Conservation (phyloP, 225 moss, liverwort and hornwort genomes). For the Pleurozium schreberi region DNA sequence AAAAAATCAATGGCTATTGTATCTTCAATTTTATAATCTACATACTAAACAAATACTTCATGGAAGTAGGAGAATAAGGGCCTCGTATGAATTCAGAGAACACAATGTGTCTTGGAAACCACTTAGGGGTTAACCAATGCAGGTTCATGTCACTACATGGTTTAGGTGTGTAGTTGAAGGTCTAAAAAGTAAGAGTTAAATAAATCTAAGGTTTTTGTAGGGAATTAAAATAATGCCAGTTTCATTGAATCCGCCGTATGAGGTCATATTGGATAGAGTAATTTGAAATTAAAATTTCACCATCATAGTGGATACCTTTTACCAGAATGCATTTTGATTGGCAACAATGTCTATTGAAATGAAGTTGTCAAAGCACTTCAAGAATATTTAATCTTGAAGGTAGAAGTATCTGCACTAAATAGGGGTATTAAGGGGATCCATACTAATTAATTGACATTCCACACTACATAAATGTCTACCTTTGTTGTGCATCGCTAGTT, state of each 20-base stretch:
- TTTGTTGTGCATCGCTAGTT: too few relatives aligned
- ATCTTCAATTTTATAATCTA: too few relatives aligned
- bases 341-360: background rate
- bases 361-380: background rate
- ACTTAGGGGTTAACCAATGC: too few relatives aligned
- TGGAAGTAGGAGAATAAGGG: too few relatives aligned
- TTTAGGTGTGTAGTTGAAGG: background rate
- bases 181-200: background rate
- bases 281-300: background rate
- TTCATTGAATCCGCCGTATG: rapidly evolving
- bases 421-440: too few relatives aligned
- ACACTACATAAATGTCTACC: too few relatives aligned
- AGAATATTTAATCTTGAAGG: background rate
- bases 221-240: rapidly evolving
- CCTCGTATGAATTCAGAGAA: too few relatives aligned
- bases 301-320: background rate
- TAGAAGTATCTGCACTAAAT: background rate
- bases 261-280: background rate
- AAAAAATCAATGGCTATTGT: too few relatives aligned
- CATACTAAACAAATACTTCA: too few relatives aligned
- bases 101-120: too few relatives aligned
- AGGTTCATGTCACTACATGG: rapidly evolving
- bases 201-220: background rate
- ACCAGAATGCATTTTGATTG: background rate
- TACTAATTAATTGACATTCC: too few relatives aligned